A percentile compares a stretch with the other conserved stretches of the same genome.
phyloP scores from a whole-genome alignment of 768 basidiomycete genomes.

The Xanthoconium stramineum region DNA sequence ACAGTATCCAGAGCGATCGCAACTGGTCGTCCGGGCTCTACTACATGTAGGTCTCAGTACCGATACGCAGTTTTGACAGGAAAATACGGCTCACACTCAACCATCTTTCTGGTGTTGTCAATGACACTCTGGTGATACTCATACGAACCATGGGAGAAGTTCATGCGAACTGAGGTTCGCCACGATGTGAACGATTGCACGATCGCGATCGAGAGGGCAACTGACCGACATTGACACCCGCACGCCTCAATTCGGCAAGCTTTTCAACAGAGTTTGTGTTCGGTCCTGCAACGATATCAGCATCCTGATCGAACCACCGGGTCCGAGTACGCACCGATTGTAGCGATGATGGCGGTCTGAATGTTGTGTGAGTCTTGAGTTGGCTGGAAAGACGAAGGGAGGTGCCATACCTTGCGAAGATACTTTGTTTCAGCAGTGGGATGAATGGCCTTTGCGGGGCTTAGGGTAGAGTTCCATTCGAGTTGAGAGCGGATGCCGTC shows the following conservation, averaged over 20 bases:
- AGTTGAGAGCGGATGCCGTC: slow-evolving; percentile 77
- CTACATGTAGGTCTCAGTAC: slow-evolving; percentile 10
- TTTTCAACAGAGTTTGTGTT: slow-evolving; percentile 93
- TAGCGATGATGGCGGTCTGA: slow-evolving; percentile 97
- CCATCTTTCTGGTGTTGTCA: slow-evolving; percentile 90
- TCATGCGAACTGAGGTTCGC: slow-evolving; percentile 84
- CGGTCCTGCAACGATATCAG: slow-evolving; percentile 56
- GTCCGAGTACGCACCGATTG: slow-evolving; percentile 67
- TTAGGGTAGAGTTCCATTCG: slow-evolving; percentile 88
- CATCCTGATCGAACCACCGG: background rate
- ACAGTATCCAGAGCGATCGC: slow-evolving; percentile 98
- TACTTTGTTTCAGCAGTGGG: slow-evolving; percentile 80
- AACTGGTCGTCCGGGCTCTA: slow-evolving; percentile 82
- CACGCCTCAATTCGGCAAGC: slow-evolving; percentile 76
- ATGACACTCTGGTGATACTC: slow-evolving; percentile 99
- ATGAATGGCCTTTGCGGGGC: slow-evolving; percentile 64
- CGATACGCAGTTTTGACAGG: background rate
- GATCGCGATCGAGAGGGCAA: slow-evolving; percentile 11
- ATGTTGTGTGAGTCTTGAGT: slow-evolving; percentile 6
- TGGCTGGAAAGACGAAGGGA: background rate
- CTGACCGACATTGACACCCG: slow-evolving; percentile 97
- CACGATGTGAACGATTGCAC: slow-evolving; percentile 7
- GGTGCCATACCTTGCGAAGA: slow-evolving; percentile 74
- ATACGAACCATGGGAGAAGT: slow-evolving; percentile 99
- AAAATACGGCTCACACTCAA: slow-evolving; percentile 52